Conservation (phyloP, 192 early-diverging fungal species). For the Coemansia sp. region DNA sequence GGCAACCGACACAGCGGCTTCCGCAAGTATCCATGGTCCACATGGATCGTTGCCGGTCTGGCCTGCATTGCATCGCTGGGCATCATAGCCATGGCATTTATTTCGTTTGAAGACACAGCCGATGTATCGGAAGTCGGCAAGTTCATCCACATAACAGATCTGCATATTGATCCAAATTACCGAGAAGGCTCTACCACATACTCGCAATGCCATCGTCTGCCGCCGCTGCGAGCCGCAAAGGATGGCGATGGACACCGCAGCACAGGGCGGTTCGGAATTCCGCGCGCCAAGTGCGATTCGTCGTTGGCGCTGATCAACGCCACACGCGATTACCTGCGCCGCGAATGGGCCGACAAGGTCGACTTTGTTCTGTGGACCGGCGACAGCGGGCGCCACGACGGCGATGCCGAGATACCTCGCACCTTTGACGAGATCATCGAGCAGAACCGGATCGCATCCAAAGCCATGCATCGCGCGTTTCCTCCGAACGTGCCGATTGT, state of each 20-base stretch:
- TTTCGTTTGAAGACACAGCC: slow-evolving; percentile 5
- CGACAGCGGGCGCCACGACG: slow-evolving; percentile 72
- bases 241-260: slow-evolving; percentile 26
- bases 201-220: slow-evolving; percentile 59
- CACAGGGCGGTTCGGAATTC: slow-evolving; percentile 59
- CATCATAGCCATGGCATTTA: not conserved
- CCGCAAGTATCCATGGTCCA: not conserved
- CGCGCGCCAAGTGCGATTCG: slow-evolving; percentile 63
- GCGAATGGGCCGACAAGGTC: slow-evolving; percentile 39
- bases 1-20: not conserved
- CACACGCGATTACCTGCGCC: slow-evolving; percentile 57
- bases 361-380: slow-evolving; percentile 78
- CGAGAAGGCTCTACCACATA: slow-evolving; percentile 51
- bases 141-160: slow-evolving; percentile 72
- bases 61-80: not conserved
- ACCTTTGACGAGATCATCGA: slow-evolving; percentile 62
- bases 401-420: slow-evolving; percentile 64
- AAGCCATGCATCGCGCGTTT: slow-evolving; percentile 55
- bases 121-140: slow-evolving; percentile 49
- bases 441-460: slow-evolving; percentile 56
- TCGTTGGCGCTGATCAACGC: slow-evolving; percentile 57
- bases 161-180: slow-evolving; percentile 68
- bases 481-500: slow-evolving; percentile 13
- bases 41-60: slow-evolving; percentile 1
- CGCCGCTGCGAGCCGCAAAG: slow-evolving; percentile 9